Evolutionary conservation across 2,329 filamentous ascomycete genomes (phyloP), one percentile per base, ranked within the genome.

Genomic region (Botryotinia calthae): DNA sequence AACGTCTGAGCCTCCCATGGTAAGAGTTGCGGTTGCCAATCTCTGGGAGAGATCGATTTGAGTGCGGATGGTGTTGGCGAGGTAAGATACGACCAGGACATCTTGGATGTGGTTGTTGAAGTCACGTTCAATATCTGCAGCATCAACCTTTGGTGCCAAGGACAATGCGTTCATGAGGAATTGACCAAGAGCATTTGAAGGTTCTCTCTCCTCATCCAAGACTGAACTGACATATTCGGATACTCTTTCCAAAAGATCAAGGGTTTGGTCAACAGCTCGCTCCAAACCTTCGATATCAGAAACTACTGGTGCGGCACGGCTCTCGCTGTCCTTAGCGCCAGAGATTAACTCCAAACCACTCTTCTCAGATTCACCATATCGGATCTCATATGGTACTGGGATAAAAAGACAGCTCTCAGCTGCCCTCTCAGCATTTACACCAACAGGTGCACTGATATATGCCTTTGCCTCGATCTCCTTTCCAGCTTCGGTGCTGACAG

Each of bases 21-120:
- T 87, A 72, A 95, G 86, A 79, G 88, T 87, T 76, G 92, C 90
- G n/a, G 90, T 96, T 71, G 95, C 95, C 81, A 99, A 87, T 76
- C 95, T 90, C 88, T 98, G 97, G 77, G 95, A 97, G 74, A 99
- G 90, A 81, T 98, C 96, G 86, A 99, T 98, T 86, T 99, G 96
- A 78, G 95, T 98, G 83, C 95, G 94, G 85, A 98, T 97, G 77
- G 94, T 98, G 88, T 98, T 99, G 82, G 96, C 94, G 77, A 99
- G 89, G 86, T 99, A 99, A 78, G 94, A 97, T 79, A 99, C 95
- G 83, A 98, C 95, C 77, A 99, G 90, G 75, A 99, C 95, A 83
- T 99, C 96, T 86, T 99, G 96, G 84, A 99, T 94, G 86, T 99
- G 96, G 87, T 97, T 97, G 90, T 99, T 99, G 89, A 99, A 99